These are phyloP conservation scores for Tricholoma flavovirens DNA, from an alignment of 768 basidiomycete species.

Conservation along the genomic window DNA sequence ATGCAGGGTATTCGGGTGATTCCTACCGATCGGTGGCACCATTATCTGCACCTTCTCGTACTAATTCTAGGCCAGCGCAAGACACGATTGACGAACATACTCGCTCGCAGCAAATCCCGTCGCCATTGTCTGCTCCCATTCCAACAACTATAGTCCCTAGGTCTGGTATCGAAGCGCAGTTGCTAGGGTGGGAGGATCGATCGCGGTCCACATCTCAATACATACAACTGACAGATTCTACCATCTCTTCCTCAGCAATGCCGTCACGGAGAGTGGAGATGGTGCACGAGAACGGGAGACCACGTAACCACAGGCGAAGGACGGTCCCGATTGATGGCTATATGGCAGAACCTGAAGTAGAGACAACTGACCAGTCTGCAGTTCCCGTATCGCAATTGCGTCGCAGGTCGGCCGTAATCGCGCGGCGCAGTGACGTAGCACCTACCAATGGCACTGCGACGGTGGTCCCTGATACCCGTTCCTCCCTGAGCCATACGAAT, in stretches of 20 bases:
- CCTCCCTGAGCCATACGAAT: not conserved
- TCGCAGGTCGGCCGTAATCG: not conserved
- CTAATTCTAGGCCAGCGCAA: not conserved
- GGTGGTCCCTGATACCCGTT: not conserved
- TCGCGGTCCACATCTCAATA: not conserved
- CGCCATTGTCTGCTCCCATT: not conserved
- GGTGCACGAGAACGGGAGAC: not conserved
- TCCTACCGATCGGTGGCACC: not conserved
- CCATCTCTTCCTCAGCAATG: not conserved
- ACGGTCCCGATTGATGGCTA: not conserved
- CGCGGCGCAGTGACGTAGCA: not conserved
- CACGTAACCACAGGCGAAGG: not conserved
- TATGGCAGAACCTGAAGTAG: not conserved
- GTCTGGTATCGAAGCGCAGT: not conserved
- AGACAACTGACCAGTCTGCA: not conserved
- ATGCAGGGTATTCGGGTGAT: not conserved
- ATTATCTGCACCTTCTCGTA: not conserved
- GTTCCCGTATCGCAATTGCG: not conserved
- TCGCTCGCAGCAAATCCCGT: not conserved
- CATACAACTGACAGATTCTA: not conserved
- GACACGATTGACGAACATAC: not conserved
- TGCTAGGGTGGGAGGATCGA: not conserved
- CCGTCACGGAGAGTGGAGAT: not conserved
- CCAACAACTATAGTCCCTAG: not conserved
- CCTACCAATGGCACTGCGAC: not conserved